Evolutionary conservation across 1,284 basidiomycete species (phyloP).

Genomic region (Caloboletus firmus): DNA sequence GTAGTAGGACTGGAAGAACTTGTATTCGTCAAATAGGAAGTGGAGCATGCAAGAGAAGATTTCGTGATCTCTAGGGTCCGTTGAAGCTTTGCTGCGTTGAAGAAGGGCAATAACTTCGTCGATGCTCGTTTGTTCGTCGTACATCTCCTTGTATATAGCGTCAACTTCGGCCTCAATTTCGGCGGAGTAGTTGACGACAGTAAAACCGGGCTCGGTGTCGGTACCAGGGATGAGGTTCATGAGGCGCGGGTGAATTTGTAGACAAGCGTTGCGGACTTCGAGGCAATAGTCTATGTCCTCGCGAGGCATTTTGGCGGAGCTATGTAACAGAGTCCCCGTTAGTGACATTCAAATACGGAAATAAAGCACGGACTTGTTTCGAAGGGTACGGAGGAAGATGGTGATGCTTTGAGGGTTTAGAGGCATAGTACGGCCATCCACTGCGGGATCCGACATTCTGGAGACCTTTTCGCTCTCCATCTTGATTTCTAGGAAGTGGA

Average conservation of each 20-base stretch:
- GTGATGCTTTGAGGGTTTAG: conserved; percentile 86
- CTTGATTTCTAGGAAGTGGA: conserved; percentile 88
- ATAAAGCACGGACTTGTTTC: conserved; percentile 63
- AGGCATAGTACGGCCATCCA: conserved; percentile 79
- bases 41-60: conserved; percentile 99
- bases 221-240: conserved; percentile 92
- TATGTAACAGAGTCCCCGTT: conserved; percentile 29
- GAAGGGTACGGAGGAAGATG: conserved; percentile 85
- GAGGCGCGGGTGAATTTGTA: conserved; percentile 94
- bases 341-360: background rate
- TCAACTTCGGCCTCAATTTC: conserved; percentile 95
- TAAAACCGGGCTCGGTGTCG: conserved; percentile 89
- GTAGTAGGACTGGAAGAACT: conserved; percentile 97
- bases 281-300: conserved; percentile 88
- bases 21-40: conserved; percentile 99
- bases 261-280: conserved; percentile 89
- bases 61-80: conserved; percentile 86
- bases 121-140: conserved; percentile 90
- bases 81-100: conserved; percentile 82
- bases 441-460: conserved; percentile 74
- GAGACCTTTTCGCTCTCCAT: conserved; percentile 85
- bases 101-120: conserved; percentile 92
- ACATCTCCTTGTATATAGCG: conserved; percentile 97
- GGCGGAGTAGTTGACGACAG: conserved; percentile 83
- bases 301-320: conserved; percentile 63